Evolutionary conservation across 2,329 filamentous ascomycete genomes (phyloP).

Genomic region (Chrysoporthe austroafricana): DNA sequence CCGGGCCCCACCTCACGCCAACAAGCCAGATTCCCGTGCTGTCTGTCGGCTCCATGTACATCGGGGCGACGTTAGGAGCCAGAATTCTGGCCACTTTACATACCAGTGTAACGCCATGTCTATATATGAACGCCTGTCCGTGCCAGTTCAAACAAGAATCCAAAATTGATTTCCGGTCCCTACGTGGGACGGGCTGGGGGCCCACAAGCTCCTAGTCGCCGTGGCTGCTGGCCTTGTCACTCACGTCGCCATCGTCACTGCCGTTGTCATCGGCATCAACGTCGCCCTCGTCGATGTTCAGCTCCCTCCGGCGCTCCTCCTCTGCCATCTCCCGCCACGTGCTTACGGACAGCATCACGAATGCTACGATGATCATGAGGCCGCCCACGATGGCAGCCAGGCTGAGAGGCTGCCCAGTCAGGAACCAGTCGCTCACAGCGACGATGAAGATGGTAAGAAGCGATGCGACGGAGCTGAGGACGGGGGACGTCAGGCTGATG

Average conservation of each 20-base stretch:
- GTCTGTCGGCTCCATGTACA: background rate
- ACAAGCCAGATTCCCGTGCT: background rate
- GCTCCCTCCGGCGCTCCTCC: conserved; percentile 66
- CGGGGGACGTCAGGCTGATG: conserved; percentile 89
- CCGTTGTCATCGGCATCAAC: conserved; percentile 42
- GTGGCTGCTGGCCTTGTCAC: conserved; percentile 24
- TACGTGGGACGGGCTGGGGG: background rate
- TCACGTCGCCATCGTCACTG: conserved; percentile 41
- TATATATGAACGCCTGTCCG: background rate
- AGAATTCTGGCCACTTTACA: background rate
- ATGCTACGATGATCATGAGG: conserved; percentile 83
- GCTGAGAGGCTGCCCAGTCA: conserved; percentile 77
- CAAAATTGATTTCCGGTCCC: background rate
- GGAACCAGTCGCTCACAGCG: conserved; percentile 84
- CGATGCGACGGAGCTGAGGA: conserved; percentile 89
- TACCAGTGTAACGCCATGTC: background rate
- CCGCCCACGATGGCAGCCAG: conserved; percentile 81
- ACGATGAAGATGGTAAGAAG: conserved; percentile 97
- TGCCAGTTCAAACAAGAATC: background rate
- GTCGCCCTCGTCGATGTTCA: conserved; percentile 52
- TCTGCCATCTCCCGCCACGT: conserved; percentile 94
- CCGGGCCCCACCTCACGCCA: background rate
- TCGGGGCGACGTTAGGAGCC: background rate
- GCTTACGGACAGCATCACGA: conserved; percentile 84
- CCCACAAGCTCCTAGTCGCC: conserved; percentile 12